Evolutionary conservation across 2,329 filamentous ascomycete genomes (phyloP).

Genomic region (Aureobasidium sp.): DNA sequence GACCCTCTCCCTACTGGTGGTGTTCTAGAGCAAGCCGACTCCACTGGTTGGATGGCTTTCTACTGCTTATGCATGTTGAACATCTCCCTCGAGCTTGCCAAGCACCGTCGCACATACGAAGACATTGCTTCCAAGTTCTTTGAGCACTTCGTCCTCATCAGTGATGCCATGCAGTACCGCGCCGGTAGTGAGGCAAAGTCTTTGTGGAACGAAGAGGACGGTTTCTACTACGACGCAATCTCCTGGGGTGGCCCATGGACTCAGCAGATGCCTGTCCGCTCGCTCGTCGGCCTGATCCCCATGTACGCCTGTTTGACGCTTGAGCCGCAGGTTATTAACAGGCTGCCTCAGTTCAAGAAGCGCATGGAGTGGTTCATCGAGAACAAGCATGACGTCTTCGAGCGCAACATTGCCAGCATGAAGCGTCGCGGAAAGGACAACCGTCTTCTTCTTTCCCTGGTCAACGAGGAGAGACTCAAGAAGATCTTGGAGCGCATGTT

Average conservation of each 20-base stretch:
- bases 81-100: constrained; percentile 88
- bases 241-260: constrained; percentile 92
- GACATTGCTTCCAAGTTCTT: constrained; percentile 98
- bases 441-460: constrained; percentile 76
- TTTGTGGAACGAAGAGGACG: constrained; percentile 92
- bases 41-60: constrained; percentile 98
- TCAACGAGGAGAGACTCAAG: constrained; percentile 85
- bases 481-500: constrained; percentile 88
- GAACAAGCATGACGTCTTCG: constrained; percentile 75
- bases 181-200: constrained; percentile 65
- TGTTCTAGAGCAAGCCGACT: constrained; percentile 90
- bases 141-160: constrained; percentile 96
- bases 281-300: constrained; percentile 86
- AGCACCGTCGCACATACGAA: constrained; percentile 90
- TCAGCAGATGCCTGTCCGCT: constrained; percentile 85
- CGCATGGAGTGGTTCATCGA: constrained; percentile 90
- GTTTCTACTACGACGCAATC: constrained; percentile 98
- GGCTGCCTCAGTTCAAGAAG: constrained; percentile 86
- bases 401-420: constrained; percentile 92
- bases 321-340: constrained; percentile 88
- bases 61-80: constrained; percentile 96
- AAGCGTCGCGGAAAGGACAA: constrained; percentile 83
- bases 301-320: constrained; percentile 87
- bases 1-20: constrained; percentile 91
- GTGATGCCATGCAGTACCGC: constrained; percentile 83